Evolutionary conservation across 805 yeast species (phyloP), one percentile per base, ranked within the genome.

Genomic region (Yamadazyma olivae): DNA sequence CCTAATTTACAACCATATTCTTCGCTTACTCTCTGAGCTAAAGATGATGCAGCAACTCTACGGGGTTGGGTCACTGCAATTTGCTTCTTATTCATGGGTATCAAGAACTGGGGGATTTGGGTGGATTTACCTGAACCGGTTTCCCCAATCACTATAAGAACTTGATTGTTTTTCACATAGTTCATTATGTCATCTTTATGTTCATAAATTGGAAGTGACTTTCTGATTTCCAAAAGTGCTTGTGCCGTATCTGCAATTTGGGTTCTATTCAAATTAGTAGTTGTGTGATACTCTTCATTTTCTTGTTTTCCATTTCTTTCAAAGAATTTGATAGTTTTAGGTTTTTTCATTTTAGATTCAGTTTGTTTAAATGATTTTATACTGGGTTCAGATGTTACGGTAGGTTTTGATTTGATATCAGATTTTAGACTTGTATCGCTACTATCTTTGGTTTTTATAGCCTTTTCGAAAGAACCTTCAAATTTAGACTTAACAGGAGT

Each of bases 71-170:
- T 90, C 6, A 93, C 91, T 0, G 95, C 98, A 15, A 91, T 80
- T 17, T 74, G 68, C 41, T 77, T 78, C 14, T 61, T 58, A 43
- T 61, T 63, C 24, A 59, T 54, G 0, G 77, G 73, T 61, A 85
- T 75, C n/a, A 91, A 55, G 46, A 91, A 82, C 55, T 91, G 98
- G 0, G 99, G 98, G 31, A 91, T 81, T 64, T 91, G 99, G 0
- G 99, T 91, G 3, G 98, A 90, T 56, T 91, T 91, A 68, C 98
- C 98, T 6, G 96, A 87, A 61, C 99, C 99, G 0, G 99, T 91
- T 55, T 91, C 98, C 61, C 98, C 98, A 54, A 93, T 84, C 14
- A 91, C 70, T 1, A 91, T 78, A 0, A 90, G 79, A 4, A 89
- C 95, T 43, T 74, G 80, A 49, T 81, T 75, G 8, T 61, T 41